Evolutionary conservation across 192 early-diverging fungal genomes (phyloP).

Genomic region (Coemansia sp.): DNA sequence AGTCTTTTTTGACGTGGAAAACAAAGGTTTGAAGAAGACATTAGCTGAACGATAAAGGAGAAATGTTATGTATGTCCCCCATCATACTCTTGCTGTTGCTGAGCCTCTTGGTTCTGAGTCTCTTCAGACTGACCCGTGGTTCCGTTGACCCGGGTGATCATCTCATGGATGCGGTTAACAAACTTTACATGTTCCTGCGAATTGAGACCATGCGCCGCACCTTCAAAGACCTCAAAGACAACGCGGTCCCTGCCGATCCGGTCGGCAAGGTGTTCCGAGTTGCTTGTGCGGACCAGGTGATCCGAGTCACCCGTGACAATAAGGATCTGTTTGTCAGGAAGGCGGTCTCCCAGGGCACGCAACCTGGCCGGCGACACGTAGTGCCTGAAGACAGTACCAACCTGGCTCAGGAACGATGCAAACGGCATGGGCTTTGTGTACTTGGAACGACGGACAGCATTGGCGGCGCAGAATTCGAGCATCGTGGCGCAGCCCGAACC

Average conservation of each 20-base stretch:
- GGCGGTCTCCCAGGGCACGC: conserved; percentile 19
- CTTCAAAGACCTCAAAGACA: conserved; percentile 35
- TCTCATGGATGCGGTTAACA: conserved; percentile 22
- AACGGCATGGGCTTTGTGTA: conserved; percentile 48
- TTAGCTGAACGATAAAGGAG: too few species aligned
- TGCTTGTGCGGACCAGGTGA: conserved; percentile 41
- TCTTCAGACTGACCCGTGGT: neutral
- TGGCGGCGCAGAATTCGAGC: conserved; percentile 36
- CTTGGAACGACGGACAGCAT: conserved; percentile 32
- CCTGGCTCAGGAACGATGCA: conserved; percentile 34
- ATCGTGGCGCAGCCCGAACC: conserved; percentile 32
- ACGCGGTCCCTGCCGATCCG: conserved; percentile 43
- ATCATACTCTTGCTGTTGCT: too few species aligned
- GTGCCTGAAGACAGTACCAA: conserved; percentile 45
- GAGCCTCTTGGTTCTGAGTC: too few species aligned
- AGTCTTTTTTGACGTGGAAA: too few species aligned
- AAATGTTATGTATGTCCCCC: too few species aligned
- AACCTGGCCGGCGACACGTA: conserved; percentile 42
- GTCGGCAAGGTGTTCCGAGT: conserved; percentile 43
- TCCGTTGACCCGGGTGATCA: conserved; percentile 21
- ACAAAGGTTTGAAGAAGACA: too few species aligned
- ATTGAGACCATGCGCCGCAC: conserved; percentile 38
- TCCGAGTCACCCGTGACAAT: conserved; percentile 48
- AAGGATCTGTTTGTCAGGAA: conserved; percentile 45
- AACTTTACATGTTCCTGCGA: conserved; percentile 33